phyloP scores from a whole-genome alignment of 164 flowering plant genomes.

The Saururus chinensis region DNA sequence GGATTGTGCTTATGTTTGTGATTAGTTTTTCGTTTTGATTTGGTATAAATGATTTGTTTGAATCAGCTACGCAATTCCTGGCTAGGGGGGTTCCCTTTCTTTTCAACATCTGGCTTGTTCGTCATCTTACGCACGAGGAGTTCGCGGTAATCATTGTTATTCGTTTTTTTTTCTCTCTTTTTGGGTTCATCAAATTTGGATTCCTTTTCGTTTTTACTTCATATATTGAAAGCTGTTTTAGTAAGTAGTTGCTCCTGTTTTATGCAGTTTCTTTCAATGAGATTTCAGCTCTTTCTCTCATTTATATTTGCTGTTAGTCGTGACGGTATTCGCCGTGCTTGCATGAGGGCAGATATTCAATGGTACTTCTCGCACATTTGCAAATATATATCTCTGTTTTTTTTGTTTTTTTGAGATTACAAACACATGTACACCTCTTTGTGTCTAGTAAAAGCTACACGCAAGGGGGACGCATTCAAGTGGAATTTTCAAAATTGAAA shows the following conservation, averaged over 20 bases:
- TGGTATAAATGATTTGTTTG: neutral
- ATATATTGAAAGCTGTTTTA: too few relatives aligned
- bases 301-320: slow-evolving; percentile 84
- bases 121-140: slow-evolving; percentile 68
- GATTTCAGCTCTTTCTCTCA: slow-evolving; percentile 84
- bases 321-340: slow-evolving; percentile 96
- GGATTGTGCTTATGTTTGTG: neutral
- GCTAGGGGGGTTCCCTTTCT: slow-evolving; percentile 87
- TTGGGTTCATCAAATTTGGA: neutral
- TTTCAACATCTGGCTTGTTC: slow-evolving; percentile 83
- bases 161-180: neutral
- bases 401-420: neutral
- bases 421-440: neutral
- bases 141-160: slow-evolving; percentile 53
- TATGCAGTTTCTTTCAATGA: slow-evolving; percentile 78
- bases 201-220: neutral
- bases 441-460: neutral
- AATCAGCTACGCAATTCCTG: slow-evolving; percentile 75
- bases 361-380: slow-evolving; percentile 24
- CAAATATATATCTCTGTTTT: neutral
- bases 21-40: too few relatives aligned
- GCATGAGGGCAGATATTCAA: slow-evolving; percentile 66
- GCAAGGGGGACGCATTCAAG: neutral
- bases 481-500: neutral
- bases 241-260: neutral